Base-by-base conservation (phyloP, 1,284 basidiomycete species). In the Cryptococcus depauperatus region DNA sequence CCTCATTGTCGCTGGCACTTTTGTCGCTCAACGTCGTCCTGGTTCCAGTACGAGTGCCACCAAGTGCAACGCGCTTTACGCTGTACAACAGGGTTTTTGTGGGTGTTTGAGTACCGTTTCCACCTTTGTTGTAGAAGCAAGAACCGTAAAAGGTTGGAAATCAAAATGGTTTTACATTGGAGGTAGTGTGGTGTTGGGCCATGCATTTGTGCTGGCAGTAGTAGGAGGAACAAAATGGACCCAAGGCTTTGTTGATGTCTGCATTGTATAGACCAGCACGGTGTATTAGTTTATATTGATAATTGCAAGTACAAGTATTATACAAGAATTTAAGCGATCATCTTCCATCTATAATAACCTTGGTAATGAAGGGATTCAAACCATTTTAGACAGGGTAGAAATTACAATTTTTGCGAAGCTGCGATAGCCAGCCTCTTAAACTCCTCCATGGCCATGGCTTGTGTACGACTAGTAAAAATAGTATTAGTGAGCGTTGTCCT, bases 101-200 rank as follows among this genome's bases (percentile, higher is more conserved):
- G 95, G 92, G 7, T 91, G 89, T 69, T 74, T 98, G 54, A 92
- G 84, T 4, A 99, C 95, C 0, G 78, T 99, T 51, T 91, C 86
- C 69, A 98, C 92, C 10, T 93, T 97, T 64, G 84, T 81, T 2
- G 82, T 83, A 3, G 95, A 99, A 66, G 69, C 88, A 27, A 69
- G 75, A 6, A 77, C 78, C 3, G 70, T 95, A 43, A 73, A 71
- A 37, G 67, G 75, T 10, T 67, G 43, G 37, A 44, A 51, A 41
- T 63, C 62, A 65, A 60, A 57, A 23, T 80, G 77, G 73, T 58
- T 79, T 29, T 96, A 96, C 66, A 79, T 78, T 18, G 52, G 76
- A 2, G 59, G 79, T 32, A 91, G 85, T 57, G 83, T 85, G 74
- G 65, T 78, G 21, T 66, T 75, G 18, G 84, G 82, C 10, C 88